Base-by-base conservation (phyloP, 2,329 filamentous ascomycete genomes). In the Lecanicillium sp. region DNA sequence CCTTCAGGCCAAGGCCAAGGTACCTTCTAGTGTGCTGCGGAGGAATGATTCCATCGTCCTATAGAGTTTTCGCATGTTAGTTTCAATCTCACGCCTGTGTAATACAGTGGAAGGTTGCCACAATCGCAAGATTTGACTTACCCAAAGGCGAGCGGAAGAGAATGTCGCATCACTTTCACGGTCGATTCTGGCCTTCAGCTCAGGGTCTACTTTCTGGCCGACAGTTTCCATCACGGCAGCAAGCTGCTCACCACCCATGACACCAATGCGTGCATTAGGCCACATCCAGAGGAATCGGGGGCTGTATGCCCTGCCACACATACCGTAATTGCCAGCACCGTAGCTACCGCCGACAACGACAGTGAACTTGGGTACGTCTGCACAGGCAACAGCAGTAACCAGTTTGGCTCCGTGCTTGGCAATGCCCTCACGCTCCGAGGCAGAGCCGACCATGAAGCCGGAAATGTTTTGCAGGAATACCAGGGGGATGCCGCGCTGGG, bases 351-450 rank as follows among this genome's bases (percentile, higher is more conserved):
- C 92, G n/a, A 96, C 82, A 1, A 98, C 86, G 13, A 98, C 87
- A 1, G 92, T 98, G 56, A 97, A 90, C 62, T 98, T 97, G 49
- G 92, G 90, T 30, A 97, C 90, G 49, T 92, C 79, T 4, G 90
- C 89, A 57, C 89, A 96, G 8, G 88, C 87, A 10, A 97, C 92
- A 7, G 90, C 92, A 3, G 88, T 94, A 19, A 97, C 92, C 14
- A 98, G 78, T 66, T 98, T 97, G 5, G 92, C 92, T 29, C 92
- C 92, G 55, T 97, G 94, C 72, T 97, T 97, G 39, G 92, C 92
- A 51, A 98, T 97, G 11, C 92, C 92, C 37, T 90, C 90, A 39
- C 84, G 83, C 65, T 98, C 92, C 1, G 90, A 88, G 52, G 92
- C 87, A 14, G 79, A 77, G 31, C 92, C 92, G 22, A 98, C 92